phyloP scores from a whole-genome alignment of 2,329 filamentous ascomycete species.

The Monosporascus sp. region DNA sequence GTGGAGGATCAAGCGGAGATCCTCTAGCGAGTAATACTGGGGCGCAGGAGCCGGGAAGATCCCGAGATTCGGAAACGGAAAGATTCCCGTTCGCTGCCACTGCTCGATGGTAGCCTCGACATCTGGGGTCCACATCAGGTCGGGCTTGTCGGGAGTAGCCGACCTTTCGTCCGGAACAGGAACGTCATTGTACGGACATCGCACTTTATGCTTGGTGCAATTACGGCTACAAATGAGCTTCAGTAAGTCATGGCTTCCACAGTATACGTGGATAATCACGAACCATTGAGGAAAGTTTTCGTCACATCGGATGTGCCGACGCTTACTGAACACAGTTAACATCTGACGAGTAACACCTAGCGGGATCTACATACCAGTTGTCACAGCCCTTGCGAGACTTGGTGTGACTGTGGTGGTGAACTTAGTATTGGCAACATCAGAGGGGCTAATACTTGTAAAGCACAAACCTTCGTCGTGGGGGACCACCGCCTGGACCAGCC shows the following conservation, averaged over 20 bases:
- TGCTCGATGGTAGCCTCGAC: constrained; percentile 74
- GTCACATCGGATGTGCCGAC: constrained; percentile 94
- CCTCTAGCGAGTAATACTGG: constrained; percentile 66
- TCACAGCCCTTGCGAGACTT: constrained; percentile 98
- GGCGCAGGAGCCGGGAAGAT: constrained; percentile 71
- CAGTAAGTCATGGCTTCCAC: constrained; percentile 2
- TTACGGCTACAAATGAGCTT: constrained; percentile 63
- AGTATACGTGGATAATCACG: constrained; percentile 26
- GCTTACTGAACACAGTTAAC: constrained; percentile 53
- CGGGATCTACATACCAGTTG: constrained; percentile 57
- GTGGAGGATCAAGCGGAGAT: constrained; percentile 85
- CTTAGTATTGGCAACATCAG: constrained; percentile 16
- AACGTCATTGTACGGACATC: constrained; percentile 95
- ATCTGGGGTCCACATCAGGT: constrained; percentile 80
- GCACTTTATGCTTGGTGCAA: constrained; percentile 97
- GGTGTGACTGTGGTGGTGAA: constrained; percentile 65
- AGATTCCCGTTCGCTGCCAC: constrained; percentile 79
- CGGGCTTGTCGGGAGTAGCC: constrained; percentile 56
- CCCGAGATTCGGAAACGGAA: constrained; percentile 77
- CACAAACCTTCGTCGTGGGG: constrained; percentile 64
- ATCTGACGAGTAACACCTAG: not conserved
- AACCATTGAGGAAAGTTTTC: constrained; percentile 98
- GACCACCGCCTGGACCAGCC: constrained; percentile 92
- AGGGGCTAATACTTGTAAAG: constrained; percentile 2
- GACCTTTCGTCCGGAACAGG: constrained; percentile 60